Evolutionary conservation across 2,329 filamentous ascomycete genomes (phyloP).

Genomic region (Monilinia fructicola): DNA sequence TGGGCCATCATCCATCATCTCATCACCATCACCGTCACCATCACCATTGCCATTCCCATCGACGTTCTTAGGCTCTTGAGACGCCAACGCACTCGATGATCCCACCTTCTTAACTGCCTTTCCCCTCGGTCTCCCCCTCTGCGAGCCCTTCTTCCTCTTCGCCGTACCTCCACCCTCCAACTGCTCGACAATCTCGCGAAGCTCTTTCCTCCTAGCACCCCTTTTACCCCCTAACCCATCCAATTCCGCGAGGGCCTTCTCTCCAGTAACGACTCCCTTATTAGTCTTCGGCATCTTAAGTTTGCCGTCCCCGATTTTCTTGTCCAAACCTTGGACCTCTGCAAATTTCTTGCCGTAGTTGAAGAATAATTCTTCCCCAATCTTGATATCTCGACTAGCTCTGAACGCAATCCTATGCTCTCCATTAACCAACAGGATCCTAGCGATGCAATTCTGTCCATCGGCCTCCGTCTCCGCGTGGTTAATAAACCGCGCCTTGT

Average conservation of each 20-base stretch:
- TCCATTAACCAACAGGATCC: conserved; percentile 70
- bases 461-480: conserved; percentile 65
- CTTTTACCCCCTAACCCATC: conserved; percentile 30
- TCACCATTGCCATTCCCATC: too few species aligned
- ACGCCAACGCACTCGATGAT: too few species aligned
- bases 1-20: background rate
- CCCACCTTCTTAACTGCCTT: conserved; percentile 27
- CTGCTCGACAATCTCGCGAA: background rate
- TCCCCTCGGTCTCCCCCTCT: conserved; percentile 12
- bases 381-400: conserved; percentile 63
- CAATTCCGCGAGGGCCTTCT: conserved; percentile 32
- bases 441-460: conserved; percentile 62
- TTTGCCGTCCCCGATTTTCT: conserved; percentile 42
- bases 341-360: conserved; percentile 73
- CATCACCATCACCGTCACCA: conserved; percentile 8
- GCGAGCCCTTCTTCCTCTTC: conserved; percentile 14
- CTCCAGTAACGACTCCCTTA: conserved; percentile 31
- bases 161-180: conserved; percentile 19
- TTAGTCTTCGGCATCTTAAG: conserved; percentile 25
- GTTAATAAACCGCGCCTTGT: conserved; percentile 82
- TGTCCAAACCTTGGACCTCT: conserved; percentile 50
- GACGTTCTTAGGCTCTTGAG: background rate
- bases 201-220: conserved; percentile 21
- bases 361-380: conserved; percentile 78
- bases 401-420: conserved; percentile 75